These are phyloP conservation scores for Bacterosira constricta DNA, from an alignment of 108 stramenopile genomes.

Conservation along the genomic window DNA sequence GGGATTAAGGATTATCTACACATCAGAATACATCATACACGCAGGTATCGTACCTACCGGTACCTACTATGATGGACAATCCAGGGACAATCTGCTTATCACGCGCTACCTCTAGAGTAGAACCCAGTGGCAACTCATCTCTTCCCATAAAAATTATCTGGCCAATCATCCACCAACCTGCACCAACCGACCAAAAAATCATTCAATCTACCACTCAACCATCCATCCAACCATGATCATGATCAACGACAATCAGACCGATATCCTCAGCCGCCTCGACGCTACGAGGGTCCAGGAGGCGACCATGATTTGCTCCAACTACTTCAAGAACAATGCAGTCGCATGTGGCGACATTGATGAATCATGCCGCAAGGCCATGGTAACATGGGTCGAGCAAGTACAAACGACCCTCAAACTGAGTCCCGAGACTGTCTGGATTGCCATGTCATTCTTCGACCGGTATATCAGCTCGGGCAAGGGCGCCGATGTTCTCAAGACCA, in stretches of 20 bases:
- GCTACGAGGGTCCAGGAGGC: constrained; percentile 36
- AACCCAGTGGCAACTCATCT: too few relatives aligned
- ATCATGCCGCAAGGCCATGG: constrained; percentile 42
- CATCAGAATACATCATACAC: too few relatives aligned
- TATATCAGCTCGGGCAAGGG: constrained; percentile 32
- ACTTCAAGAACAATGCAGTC: constrained; percentile 17
- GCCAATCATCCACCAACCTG: too few relatives aligned
- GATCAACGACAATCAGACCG: constrained; percentile 12
- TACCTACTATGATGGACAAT: too few relatives aligned
- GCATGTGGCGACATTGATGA: constrained; percentile 35
- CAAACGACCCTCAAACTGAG: constrained; percentile 26
- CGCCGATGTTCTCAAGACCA: constrained; percentile 5
- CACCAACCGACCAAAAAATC: too few relatives aligned
- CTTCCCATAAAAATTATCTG: too few relatives aligned
- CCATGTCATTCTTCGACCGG: constrained; percentile 59
- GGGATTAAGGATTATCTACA: too few relatives aligned
- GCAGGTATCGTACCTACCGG: too few relatives aligned
- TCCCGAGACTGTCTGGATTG: constrained; percentile 62
- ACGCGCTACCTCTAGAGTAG: too few relatives aligned
- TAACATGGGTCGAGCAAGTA: constrained; percentile 41
- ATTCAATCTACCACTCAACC: too few relatives aligned
- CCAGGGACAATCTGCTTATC: too few relatives aligned
- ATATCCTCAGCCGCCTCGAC: constrained; percentile 24
- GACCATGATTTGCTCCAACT: constrained; percentile 7
- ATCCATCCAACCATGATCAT: constrained; percentile 12